phyloP scores from a whole-genome alignment of 2,329 filamentous ascomycete genomes.

The Exophiala aquamarina region DNA sequence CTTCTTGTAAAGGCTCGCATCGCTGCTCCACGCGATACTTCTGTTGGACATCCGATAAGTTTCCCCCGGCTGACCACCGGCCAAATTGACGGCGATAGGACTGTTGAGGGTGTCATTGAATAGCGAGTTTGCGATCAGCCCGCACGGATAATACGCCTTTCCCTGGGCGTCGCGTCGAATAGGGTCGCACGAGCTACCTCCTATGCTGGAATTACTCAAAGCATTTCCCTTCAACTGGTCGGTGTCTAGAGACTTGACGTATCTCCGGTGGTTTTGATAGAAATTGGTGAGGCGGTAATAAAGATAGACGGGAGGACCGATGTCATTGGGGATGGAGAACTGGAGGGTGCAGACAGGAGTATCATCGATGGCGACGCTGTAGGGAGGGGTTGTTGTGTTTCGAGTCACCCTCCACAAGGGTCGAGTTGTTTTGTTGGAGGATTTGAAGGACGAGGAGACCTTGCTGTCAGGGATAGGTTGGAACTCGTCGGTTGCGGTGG shows the following conservation, averaged over 20 bases:
- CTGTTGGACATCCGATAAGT: constrained; percentile 75
- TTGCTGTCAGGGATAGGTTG: constrained; percentile 55
- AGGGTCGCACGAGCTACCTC: constrained; percentile 71
- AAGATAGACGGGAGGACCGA: constrained; percentile 80
- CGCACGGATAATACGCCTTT: constrained; percentile 88
- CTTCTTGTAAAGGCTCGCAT: constrained; percentile 73
- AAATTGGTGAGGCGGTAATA: constrained; percentile 98
- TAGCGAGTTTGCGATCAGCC: constrained; percentile 90
- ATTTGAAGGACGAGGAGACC: constrained; percentile 72
- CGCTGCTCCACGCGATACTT: constrained; percentile 83
- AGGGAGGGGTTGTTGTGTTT: constrained; percentile 26
- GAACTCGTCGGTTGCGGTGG: constrained; percentile 52
- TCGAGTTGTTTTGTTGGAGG: constrained; percentile 40
- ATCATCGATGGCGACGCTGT: constrained; percentile 29
- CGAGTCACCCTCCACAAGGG: constrained; percentile 33
- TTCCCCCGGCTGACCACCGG: constrained; percentile 34
- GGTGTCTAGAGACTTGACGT: constrained; percentile 84
- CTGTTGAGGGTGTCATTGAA: constrained; percentile 89
- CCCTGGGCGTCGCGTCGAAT: constrained; percentile 55
- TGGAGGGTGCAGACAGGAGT: constrained; percentile 67
- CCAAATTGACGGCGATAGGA: constrained; percentile 61
- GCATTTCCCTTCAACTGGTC: constrained; percentile 76
- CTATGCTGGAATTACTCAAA: constrained; percentile 61
- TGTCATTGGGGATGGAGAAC: constrained; percentile 76
- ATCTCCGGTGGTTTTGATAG: constrained; percentile 97